Evolutionary conservation across 768 basidiomycete species (phyloP), one percentile per base, ranked within the genome.

Genomic region (Tubosaeta sp.): DNA sequence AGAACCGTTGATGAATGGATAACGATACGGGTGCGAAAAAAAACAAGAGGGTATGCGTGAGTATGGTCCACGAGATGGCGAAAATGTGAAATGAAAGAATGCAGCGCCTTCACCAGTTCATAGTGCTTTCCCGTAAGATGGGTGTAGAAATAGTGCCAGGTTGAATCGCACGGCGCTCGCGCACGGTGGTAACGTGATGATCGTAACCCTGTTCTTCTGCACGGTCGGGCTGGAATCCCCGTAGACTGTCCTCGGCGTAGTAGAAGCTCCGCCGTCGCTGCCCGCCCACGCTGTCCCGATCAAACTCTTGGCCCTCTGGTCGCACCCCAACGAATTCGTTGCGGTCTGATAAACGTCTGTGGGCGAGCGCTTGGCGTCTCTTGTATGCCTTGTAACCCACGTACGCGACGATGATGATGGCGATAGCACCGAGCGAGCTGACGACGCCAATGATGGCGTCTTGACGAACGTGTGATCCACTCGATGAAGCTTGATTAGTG

Each of bases 401-500:
- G 73, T 83, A 88, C 14, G 76, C 77, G 29, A 92, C 76, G 33
- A 88, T 82, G 38, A 90, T 61, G 39, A 92, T 65, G 1, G 90
- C 84, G 50, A 94, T 78, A 5, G 80, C 88, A 12, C 92, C 92
- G 17, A 95, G 78, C 3, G 87, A 83, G 37, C 80, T 83, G 56
- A 92, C 88, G 4, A 95, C 91, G 19, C 94, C 94, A 55, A 97
- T 94, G 64, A 95, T 93, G 25, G 90, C 90, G 58, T 95, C 83
- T 62, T 88, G 80, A 12, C 91, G 78, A 14, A 76, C 73, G 19
- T 57, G 55, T 14, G 72, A 66, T 25, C 64, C 67, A 27, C 60
- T 70, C 14, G 62, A 61, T 2, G 51, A 48, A 1, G 65, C 59
- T 5, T 59, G 59, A 17, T 57, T 61, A 10, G 47, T 48, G 34